These are phyloP conservation scores for Cladosporium phlei DNA, from an alignment of 2,329 filamentous ascomycete genomes.

Conservation along the genomic window DNA sequence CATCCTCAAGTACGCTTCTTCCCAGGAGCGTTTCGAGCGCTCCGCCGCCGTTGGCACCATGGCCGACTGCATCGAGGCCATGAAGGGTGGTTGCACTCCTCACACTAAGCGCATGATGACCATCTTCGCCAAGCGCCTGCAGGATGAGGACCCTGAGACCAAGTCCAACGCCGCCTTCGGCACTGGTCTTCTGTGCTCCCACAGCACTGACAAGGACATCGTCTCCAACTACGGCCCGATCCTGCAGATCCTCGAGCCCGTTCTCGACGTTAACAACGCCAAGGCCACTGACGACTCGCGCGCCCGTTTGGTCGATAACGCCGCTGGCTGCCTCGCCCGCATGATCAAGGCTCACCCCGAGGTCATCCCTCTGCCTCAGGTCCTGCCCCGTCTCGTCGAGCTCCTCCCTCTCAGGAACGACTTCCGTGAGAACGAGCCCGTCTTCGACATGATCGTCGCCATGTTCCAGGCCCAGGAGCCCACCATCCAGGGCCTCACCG, in stretches of 20 bases:
- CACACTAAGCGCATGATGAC: conserved; percentile 74
- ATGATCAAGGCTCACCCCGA: conserved; percentile 91
- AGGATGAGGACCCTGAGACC: conserved; percentile 83
- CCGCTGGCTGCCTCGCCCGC: conserved; percentile 81
- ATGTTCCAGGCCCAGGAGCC: conserved; percentile 70
- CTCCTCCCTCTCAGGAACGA: conserved; percentile 87
- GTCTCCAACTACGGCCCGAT: conserved; percentile 71
- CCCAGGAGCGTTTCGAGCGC: conserved; percentile 79
- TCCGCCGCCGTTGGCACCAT: conserved; percentile 87
- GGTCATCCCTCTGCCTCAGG: conserved; percentile 71
- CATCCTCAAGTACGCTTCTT: conserved; percentile 80
- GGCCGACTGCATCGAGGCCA: conserved; percentile 82
- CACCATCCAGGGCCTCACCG: conserved; percentile 65
- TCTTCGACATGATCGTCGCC: conserved; percentile 84
- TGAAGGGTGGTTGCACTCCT: conserved; percentile 74
- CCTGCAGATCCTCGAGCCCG: conserved; percentile 77
- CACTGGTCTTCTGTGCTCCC: conserved; percentile 75
- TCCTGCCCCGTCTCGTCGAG: conserved; percentile 73
- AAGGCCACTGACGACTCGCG: conserved; percentile 58
- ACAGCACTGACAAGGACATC: conserved; percentile 73
- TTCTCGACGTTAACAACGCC: conserved; percentile 52
- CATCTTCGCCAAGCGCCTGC: conserved; percentile 77
- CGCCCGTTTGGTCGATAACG: conserved; percentile 84
- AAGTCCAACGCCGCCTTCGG: conserved; percentile 96
- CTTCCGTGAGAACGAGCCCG: conserved; percentile 91